Evolutionary conservation across 306 rosid species (phyloP).

Genomic region (Nissolia schottii): DNA sequence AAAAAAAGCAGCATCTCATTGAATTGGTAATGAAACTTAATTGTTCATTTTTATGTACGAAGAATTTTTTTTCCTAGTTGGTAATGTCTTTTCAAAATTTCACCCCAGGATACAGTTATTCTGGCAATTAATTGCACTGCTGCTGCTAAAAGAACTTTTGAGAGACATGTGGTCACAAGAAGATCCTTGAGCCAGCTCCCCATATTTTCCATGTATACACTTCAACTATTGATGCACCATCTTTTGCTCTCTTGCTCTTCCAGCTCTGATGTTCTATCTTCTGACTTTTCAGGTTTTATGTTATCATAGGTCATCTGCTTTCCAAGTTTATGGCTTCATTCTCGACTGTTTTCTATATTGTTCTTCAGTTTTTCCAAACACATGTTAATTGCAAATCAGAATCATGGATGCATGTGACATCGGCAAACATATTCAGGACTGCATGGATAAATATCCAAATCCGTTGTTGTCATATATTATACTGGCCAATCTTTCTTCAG

Average conservation of each 20-base stretch:
- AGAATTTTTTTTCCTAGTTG: slow-evolving; percentile 8
- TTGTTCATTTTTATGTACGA: slow-evolving; percentile 23
- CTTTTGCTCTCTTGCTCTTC: slow-evolving; percentile 15
- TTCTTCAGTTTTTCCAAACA: slow-evolving; percentile 56
- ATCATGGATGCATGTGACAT: slow-evolving; percentile 55
- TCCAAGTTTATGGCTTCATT: slow-evolving; percentile 61
- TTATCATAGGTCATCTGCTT: slow-evolving; percentile 50
- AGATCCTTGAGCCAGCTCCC: slow-evolving; percentile 43
- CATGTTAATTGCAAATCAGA: slow-evolving; percentile 40
- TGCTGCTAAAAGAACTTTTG: slow-evolving; percentile 50
- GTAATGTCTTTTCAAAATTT: slow-evolving; percentile 23
- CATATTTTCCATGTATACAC: slow-evolving; percentile 35
- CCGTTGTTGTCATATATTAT: slow-evolving; percentile 77
- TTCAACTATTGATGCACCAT: slow-evolving; percentile 3
- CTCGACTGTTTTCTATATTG: slow-evolving; percentile 53
- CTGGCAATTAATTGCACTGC: slow-evolving; percentile 70
- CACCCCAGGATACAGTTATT: slow-evolving; percentile 64
- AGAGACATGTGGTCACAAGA: slow-evolving; percentile 37
- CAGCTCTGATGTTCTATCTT: slow-evolving; percentile 23
- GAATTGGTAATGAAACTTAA: slow-evolving; percentile 59
- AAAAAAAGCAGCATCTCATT: slow-evolving; percentile 45
- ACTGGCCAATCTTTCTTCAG: slow-evolving; percentile 89
- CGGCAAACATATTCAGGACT: slow-evolving; percentile 44
- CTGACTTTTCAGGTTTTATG: slow-evolving; percentile 59
- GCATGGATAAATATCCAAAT: slow-evolving; percentile 58